Evolutionary conservation across 1,139 yeast species (phyloP).

Genomic region (Magnusiomyces suaveolens): DNA sequence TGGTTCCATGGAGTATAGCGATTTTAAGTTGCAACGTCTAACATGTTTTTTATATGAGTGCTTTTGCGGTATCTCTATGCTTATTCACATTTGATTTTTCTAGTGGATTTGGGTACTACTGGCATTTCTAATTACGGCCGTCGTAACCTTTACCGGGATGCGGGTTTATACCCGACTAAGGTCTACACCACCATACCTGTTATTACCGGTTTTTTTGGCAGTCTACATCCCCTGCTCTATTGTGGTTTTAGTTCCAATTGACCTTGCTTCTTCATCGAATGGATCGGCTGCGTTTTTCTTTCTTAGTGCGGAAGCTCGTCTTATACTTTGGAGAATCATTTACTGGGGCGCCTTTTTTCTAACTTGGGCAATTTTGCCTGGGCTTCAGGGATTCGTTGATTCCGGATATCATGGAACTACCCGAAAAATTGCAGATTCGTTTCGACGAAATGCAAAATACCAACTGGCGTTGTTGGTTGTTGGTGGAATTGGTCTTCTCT

Average conservation of each 20-base stretch:
- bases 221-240: constrained; percentile 48
- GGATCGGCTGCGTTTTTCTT: constrained; percentile 31
- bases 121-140: constrained; percentile 31
- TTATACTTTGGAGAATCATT: constrained; percentile 57
- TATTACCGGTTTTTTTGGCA: constrained; percentile 38
- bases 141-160: constrained; percentile 30
- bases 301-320: constrained; percentile 40
- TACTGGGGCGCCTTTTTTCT: constrained; percentile 73
- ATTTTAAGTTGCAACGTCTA: too few relatives aligned
- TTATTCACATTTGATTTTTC: too few relatives aligned
- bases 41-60: too few relatives aligned
- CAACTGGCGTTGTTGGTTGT: constrained; percentile 49
- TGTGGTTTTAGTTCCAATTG: constrained; percentile 48
- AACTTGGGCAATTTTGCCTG: constrained; percentile 64
- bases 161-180: constrained; percentile 32
- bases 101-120: constrained; percentile 29
- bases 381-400: constrained; percentile 60
- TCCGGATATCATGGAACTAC: constrained; percentile 53
- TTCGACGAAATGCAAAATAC: constrained; percentile 48
- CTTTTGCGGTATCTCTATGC: too few relatives aligned
- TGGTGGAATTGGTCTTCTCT: constrained; percentile 48
- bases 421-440: constrained; percentile 46
- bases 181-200: constrained; percentile 35
- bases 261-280: constrained; percentile 34
- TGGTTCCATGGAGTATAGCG: too few relatives aligned